Percentiles rank a stretch among this genome's conserved stretches.
phyloP scores from a whole-genome alignment of 2,329 filamentous ascomycete genomes.

The Talaromyces sp. region DNA sequence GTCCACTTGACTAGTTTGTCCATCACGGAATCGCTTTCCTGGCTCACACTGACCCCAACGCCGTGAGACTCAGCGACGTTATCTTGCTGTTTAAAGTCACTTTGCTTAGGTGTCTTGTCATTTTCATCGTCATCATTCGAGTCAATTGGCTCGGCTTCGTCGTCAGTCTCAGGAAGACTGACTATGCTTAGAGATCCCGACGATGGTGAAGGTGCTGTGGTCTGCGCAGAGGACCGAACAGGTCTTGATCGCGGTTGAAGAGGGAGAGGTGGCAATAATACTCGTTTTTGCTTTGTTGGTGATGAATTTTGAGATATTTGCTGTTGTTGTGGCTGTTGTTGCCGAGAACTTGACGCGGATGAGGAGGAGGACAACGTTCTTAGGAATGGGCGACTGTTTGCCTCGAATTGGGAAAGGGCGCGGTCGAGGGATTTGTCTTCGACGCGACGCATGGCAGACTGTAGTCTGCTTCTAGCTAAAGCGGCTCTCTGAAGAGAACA shows the following conservation, averaged over 20 bases:
- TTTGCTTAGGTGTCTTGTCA: constrained; percentile 8
- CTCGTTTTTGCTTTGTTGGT: constrained; percentile 9
- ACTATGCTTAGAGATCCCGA: background rate
- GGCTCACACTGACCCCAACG: background rate
- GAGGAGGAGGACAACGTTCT: background rate
- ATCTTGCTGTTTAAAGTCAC: background rate
- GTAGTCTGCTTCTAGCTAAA: constrained; percentile 35
- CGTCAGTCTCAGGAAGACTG: background rate
- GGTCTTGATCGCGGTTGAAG: constrained; percentile 12
- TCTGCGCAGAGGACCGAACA: constrained; percentile 13
- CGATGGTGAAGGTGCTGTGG: background rate
- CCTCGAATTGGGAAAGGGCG: constrained; percentile 38
- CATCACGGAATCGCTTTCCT: constrained; percentile 9
- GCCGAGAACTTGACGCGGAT: background rate
- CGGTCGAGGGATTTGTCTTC: constrained; percentile 36
- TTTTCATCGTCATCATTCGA: background rate
- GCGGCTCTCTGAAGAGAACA: constrained; percentile 33
- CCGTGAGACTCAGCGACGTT: background rate
- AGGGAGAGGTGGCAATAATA: constrained; percentile 13
- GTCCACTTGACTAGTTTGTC: constrained; percentile 11
- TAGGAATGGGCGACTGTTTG: constrained; percentile 12
- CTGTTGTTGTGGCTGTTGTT: background rate
- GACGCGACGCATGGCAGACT: constrained; percentile 38
- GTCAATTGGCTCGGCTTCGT: background rate
- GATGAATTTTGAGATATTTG: background rate